Percentiles rank a stretch among this genome's conserved stretches.
phyloP scores from a whole-genome alignment of 768 basidiomycete genomes.

The Rubroboletus satanas region DNA sequence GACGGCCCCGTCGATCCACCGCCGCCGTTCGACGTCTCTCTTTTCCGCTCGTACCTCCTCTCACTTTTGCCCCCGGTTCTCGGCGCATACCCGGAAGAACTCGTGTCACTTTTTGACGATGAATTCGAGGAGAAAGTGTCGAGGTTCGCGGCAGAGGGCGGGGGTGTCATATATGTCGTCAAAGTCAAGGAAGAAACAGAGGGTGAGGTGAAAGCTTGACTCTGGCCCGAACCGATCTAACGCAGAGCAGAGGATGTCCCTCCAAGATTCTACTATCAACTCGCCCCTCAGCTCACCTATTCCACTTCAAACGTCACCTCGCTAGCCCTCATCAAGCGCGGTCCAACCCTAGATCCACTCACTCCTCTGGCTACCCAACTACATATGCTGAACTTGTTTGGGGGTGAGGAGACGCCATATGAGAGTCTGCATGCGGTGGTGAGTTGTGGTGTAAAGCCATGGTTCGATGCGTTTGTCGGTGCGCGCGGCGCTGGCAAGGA shows the following conservation, averaged over 20 bases:
- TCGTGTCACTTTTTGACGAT: conserved; percentile 66
- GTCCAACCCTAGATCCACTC: conserved; percentile 75
- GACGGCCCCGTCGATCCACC: conserved; percentile 37
- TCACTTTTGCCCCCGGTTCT: conserved; percentile 76
- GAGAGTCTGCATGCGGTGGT: conserved; percentile 95
- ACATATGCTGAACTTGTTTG: conserved; percentile 89
- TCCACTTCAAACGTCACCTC: conserved; percentile 77
- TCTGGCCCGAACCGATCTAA: conserved; percentile 5
- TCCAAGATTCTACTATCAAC: conserved; percentile 60
- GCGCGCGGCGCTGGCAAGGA: conserved; percentile 74
- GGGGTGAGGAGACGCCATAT: conserved; percentile 86
- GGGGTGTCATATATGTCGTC: conserved; percentile 77
- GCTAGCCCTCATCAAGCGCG: conserved; percentile 92
- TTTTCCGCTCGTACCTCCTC: conserved; percentile 69
- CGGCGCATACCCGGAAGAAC: conserved; percentile 63
- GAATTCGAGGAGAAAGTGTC: conserved; percentile 72
- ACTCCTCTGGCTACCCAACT: conserved; percentile 79
- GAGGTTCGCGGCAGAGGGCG: conserved; percentile 72
- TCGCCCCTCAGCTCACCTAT: conserved; percentile 74
- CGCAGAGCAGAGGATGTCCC: conserved; percentile 55
- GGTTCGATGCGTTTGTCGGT: conserved; percentile 97
- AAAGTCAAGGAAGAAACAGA: conserved; percentile 73
- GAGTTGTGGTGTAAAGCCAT: conserved; percentile 93
- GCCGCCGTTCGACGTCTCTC: conserved; percentile 56
- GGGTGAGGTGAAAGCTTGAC: conserved; percentile 43